A percentile compares a stretch with the other conserved stretches of the same genome.
Evolutionary conservation across 768 basidiomycete genomes (phyloP).

Genomic region (Tylopilus sp.): DNA sequence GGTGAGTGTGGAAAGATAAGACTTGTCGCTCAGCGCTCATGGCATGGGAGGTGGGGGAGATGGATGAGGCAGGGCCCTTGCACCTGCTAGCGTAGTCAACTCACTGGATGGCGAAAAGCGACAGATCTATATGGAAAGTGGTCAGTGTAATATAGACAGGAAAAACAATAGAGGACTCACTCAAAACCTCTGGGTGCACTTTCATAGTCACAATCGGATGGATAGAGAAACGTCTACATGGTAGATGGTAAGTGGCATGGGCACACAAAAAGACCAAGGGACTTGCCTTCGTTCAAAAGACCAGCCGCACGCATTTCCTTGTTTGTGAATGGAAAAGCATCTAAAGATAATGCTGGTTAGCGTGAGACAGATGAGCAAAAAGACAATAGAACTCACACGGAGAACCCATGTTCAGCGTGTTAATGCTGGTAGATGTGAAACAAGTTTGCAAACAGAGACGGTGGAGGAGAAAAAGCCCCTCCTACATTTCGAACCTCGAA

Average conservation of each 20-base stretch:
- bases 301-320: background rate
- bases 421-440: too few species aligned
- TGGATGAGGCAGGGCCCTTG: background rate
- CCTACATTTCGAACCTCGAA: too few species aligned
- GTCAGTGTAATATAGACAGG: background rate
- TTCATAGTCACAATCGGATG: background rate
- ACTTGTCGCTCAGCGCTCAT: background rate
- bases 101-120: background rate
- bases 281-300: background rate
- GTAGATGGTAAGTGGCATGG: background rate
- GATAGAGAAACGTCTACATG: background rate
- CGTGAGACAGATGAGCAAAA: background rate
- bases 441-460: too few species aligned
- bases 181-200: background rate
- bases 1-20: background rate
- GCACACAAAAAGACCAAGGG: background rate
- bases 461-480: too few species aligned
- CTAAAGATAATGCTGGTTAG: background rate
- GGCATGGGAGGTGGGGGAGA: background rate
- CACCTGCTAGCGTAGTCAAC: background rate
- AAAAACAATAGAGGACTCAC: background rate
- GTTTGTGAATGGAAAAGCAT: background rate
- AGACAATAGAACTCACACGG: background rate
- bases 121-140: background rate
- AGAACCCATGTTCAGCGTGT: too few species aligned